Evolutionary conservation across 139 green algal species (phyloP), one percentile per base, ranked within the genome.

Genomic region (Chlorella sorokiniana): DNA sequence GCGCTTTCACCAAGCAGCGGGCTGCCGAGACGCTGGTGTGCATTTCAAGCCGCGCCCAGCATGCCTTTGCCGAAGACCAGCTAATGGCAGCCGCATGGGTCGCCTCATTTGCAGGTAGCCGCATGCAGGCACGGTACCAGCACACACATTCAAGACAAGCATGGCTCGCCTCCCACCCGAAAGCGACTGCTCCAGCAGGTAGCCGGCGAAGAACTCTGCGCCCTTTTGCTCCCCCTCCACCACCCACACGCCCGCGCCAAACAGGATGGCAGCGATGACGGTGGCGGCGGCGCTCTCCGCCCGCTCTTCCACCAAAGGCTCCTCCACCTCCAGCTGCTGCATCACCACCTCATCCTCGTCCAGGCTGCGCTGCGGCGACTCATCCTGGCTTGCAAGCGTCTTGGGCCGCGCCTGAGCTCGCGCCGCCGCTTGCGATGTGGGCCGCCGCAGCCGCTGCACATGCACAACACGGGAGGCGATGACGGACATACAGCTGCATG

Each of bases 131-230:
- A 59, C 48, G 16, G 11, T 59, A 16, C 11, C 14, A 11, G 14
- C 48, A 25, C 48, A 56, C 11, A 11, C 48, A 56, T 25, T 16
- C 48, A 56, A 25, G 48, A 11, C 48, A 56, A 56, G 14, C 48
- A n/a, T 16, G 16, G 48, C 48, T 56, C 14, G 48, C 31, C 2
- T 1, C 73, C 52, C 54, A 79, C 73, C 73, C 37, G 89, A 96
- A 40, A 99, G 83, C 41, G 82, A 94, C 89, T 99, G 96, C 88
- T 99, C 96, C 84, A 99, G 83, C 31, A 99, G 83, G 85, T 99
- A 99, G 0, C 96, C 96, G 29, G 95, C 94, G 86, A 97, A 98
- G 75, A 93, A 98, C 62, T 93, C 87, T n/a, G 79, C 79, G 20
- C 56, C 81, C 76, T 88, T 86, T 31, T 92, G 59, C 0, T 86